These are phyloP conservation scores for Polytrichum formosum DNA, from an alignment of 225 moss, liverwort and hornwort species.

Conservation along the genomic window DNA sequence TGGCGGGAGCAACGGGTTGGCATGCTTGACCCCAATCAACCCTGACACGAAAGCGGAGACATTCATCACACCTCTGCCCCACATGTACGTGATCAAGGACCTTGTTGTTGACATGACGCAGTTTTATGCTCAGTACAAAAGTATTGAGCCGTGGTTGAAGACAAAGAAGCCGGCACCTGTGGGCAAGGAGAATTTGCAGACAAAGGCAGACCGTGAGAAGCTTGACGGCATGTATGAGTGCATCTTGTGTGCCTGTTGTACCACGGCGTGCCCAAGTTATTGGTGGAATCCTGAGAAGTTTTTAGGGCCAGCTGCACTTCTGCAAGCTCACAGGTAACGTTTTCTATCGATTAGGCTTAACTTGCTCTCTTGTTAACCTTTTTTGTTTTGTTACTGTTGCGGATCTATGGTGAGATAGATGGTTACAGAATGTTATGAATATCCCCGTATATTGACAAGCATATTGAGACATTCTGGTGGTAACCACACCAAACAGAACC, in stretches of 20 bases:
- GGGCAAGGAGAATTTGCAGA: slow-evolving; percentile 72
- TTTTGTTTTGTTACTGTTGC: no score
- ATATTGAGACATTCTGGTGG: no score
- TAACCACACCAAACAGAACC: no score
- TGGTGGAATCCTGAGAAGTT: slow-evolving; percentile 99
- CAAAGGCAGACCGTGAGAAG: slow-evolving; percentile 77
- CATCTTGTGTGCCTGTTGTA: slow-evolving; percentile 92
- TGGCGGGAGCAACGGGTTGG: slow-evolving; percentile 70
- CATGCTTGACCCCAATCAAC: slow-evolving; percentile 85
- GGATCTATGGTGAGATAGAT: no score
- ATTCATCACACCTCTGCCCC: slow-evolving; percentile 79
- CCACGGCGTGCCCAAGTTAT: slow-evolving; percentile 93
- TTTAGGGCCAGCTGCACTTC: slow-evolving; percentile 82
- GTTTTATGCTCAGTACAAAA: slow-evolving; percentile 95
- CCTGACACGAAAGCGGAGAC: slow-evolving; percentile 52
- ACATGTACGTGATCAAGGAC: slow-evolving; percentile 97
- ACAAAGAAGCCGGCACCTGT: slow-evolving; percentile 52
- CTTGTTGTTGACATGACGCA: slow-evolving; percentile 97
- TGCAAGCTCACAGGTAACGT: slow-evolving; percentile 81
- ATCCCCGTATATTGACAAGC: no score
- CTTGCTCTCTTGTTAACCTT: no score
- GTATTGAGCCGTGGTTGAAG: slow-evolving; percentile 97
- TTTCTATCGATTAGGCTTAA: neutral
- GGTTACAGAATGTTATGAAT: no score
- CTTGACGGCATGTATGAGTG: slow-evolving; percentile 99